Base-by-base conservation (phyloP, 805 yeast species). In the Komagataella populi region DNA sequence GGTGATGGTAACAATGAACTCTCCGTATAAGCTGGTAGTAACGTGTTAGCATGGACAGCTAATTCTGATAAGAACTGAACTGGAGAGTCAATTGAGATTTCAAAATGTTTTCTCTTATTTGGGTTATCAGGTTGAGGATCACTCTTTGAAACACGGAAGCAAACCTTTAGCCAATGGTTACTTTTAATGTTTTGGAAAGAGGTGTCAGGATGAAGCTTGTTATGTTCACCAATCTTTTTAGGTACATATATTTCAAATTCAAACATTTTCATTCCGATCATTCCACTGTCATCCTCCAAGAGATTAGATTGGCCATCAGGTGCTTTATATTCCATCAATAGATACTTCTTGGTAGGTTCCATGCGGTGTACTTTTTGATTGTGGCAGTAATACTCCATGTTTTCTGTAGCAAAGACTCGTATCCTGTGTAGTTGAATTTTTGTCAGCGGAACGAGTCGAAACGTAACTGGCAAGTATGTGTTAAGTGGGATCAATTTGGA, bases 131-230 rank as follows among this genome's bases (percentile, higher is more conserved):
- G 67, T 1, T 73, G 71, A 2, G 81, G 77, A 47, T 84, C 81
- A n/a, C 73, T 61, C 56, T 76, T 78, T 4, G 96, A 86, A 45
- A 93, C 71, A 50, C 98, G 70, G 50, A 93, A 68, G 55, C 95
- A 84, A 14, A 93, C 76, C 67, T 93, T 93, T 59, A 93, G 81
- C 97, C 99, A 93, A 67, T 93, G 99, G 60, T 87, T 91, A 6
- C 93, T 76, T 67, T 88, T 90, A 55, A 93, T 88, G 58, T 81
- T 81, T 22, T 76, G 78, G 57, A 76, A 83, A 2, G 87, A 79
- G 0, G 96, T 87, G 65, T 93, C 95, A 1, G 98, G 96, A 59
- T 88, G 96, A 24, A 84, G 66, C 53, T 70, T 72, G 51, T 72
- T 74, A 48, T 76, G 75, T 22, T 76, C 77, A 50, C 76, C 76